Base-by-base conservation (phyloP, 1,139 yeast species). In the Protomyces macrosporus region DNA sequence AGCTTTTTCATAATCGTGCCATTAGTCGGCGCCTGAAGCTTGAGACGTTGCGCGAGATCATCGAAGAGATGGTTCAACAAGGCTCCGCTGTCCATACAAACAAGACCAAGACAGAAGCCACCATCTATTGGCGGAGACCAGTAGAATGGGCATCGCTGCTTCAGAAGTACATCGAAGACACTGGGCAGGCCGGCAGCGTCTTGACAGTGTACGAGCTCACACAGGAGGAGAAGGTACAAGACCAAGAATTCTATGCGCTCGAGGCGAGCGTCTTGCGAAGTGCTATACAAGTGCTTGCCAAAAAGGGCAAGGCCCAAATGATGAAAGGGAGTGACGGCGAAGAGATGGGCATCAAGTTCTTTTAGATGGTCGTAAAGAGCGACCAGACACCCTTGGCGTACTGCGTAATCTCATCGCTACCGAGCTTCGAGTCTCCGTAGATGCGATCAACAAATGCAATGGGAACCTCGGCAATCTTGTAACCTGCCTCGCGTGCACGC, bases 181-280 rank as follows among this genome's bases (percentile, higher is more conserved):
- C 91, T 0, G 97, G 97, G 0, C 96, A 90, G 73, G 78, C 81
- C 65, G 90, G 90, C 5, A 78, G 86, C 0, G 87, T 93, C 1
- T 76, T 93, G 64, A 93, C 98, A 0, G 75, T 90, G 7, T 91
- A 88, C 74, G 98, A 93, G 73, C 74, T 93, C 55, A 71, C 78
- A 0, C 82, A 83, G 67, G 88, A 89, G 70, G 95, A 88, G 45
- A 75, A 82, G 52, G 82, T 84, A 0, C 70, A 76, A 16, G 59
- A 67, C 6, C 65, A 68, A 34, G 85, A 82, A 53, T 84, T 91
- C 69, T 79, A 80, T 65, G 83, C 83, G 40, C 79, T 90, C 71
- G 90, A 89, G 70, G 80, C 82, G 54, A 72, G 74, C 12, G 72
- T 90, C 33, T 75, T 90, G 66, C 78, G 81, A 23, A 77, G 77